Evolutionary conservation across 2,329 filamentous ascomycete species (phyloP), one percentile per base, ranked within the genome.

Genomic region (Aplosporella prunicola): DNA sequence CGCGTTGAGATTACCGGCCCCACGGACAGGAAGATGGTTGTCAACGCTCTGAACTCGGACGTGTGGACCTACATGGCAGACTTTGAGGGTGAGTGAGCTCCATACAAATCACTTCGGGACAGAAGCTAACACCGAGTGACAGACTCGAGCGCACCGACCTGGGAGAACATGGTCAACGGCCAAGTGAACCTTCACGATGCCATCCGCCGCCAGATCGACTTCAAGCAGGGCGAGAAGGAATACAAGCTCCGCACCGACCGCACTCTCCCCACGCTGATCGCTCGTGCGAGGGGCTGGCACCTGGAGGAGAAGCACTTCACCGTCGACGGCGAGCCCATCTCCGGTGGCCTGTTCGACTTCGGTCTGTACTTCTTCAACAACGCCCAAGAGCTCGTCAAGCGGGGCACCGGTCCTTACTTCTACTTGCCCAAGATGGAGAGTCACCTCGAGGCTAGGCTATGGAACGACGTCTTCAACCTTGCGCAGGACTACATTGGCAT

Each of bases 1-100:
- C 78, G 91, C 44, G 84, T 95, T 20, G 91, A 98, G 70, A 98
- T 96, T 56, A 98, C 91, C 5, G 91, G 91, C 7, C 91, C 91
- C 1, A 95, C 88, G 5, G 91, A 96, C 65, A 76, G 91, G 50
- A 98, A 96, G 75, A 98, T 98, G 91, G 87, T 96, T 32, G 85
- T 96, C 45, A 98, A 98, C 61, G 91, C 91, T 8, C 59, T 96
- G 59, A 98, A 96, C 64, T 81, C 89, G 30, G 76, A 96, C 55
- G 91, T 96, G 16, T 96, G 84, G 82, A 96, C 89, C 40, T 98
- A 96, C 57, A 98, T 98, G 91, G 91, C 91, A 32, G 91, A 98
- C 64, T 93, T 98, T 50, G 91, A 98, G 67, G 89, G 88, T 91
- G 62, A 53, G 73, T 60, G 13, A 20, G 20, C 8, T 11, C 20